Evolutionary conservation across 169 alveolate species (phyloP), one percentile per base, ranked within the genome.

Genomic region (Cryptosporidium sp.): DNA sequence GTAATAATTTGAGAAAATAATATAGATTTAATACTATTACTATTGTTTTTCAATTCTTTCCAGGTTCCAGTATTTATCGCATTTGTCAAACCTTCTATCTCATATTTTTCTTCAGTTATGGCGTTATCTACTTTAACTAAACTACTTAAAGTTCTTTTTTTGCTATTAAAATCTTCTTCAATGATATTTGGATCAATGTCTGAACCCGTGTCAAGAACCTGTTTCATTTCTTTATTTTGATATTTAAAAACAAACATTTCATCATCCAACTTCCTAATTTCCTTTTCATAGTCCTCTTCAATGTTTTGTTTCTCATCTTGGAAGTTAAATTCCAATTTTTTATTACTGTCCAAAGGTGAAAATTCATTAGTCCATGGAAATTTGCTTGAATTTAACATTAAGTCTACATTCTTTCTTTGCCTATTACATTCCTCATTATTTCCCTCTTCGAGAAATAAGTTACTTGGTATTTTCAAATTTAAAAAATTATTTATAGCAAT

Each of bases 1-100:
- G 89, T 43, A 45, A 65, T 65, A n/a, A 80, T 80, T 39, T 80
- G 89, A 16, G 89, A 59, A 80, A 80, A 80, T 31, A 80, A 18
- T 26, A 80, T 65, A 3, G 89, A 33, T n/a, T 80, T 80, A n/a
- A 80, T 80, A 29, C 51, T 62, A 62, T 59, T 80, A 7, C 48
- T 26, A 43, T 80, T 80, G 37, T 31, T 80, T 26, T 43, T 39
- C 50, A 80, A 31, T 21, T 31, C 65, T 12, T 80, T 50, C 52
- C 74, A 62, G 45, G 69, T 70, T 41, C 75, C 43, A n/a, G n/a
- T 45, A 39, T 31, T 31, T 39, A 80, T 65, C 6, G 75, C 35
- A 43, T 59, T 41, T 18, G 37, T 62, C 23, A 80, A 29, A 31
- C 65, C 65, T 50, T 73, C 71, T 18, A 52, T 62, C 0, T 48